phyloP scores from a whole-genome alignment of 495 filamentous ascomycete genomes.

The Bryoglossum gracile region DNA sequence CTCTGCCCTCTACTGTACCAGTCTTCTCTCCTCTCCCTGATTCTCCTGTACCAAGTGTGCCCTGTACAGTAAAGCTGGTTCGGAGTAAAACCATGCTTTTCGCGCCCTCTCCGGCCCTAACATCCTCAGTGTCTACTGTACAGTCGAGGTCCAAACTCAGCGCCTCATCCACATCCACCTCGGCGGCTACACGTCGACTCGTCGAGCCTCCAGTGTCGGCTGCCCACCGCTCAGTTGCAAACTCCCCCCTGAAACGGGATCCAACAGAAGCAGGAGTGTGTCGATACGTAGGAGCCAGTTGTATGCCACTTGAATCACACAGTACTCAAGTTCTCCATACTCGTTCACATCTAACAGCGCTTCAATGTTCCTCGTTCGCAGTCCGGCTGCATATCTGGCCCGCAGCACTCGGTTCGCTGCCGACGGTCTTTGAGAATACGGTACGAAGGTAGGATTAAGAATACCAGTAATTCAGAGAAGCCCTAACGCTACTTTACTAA shows the following conservation, averaged over 20 bases:
- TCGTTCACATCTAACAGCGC: constrained; percentile 1
- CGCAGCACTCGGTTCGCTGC: constrained; percentile 7
- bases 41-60: no score
- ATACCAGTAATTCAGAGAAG: no score
- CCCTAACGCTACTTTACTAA: no score
- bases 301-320: constrained; percentile 11
- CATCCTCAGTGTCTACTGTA: constrained; percentile 4
- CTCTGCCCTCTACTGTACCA: no score
- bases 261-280: no score
- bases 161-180: no score
- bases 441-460: no score
- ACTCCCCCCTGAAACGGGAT: no score
- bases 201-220: no score
- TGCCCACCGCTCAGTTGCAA: not conserved
- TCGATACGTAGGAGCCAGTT: no score
- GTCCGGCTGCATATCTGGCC: constrained; percentile 6
- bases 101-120: not conserved
- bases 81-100: not conserved
- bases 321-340: not conserved
- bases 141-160: constrained; percentile 14
- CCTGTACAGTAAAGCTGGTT: no score
- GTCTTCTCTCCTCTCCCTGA: no score
- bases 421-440: constrained; percentile 7
- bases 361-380: not conserved
- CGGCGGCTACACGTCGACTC: constrained; percentile 12